Evolutionary conservation across 768 basidiomycete species (phyloP).

Genomic region (Candolleomyces aberdarensis): DNA sequence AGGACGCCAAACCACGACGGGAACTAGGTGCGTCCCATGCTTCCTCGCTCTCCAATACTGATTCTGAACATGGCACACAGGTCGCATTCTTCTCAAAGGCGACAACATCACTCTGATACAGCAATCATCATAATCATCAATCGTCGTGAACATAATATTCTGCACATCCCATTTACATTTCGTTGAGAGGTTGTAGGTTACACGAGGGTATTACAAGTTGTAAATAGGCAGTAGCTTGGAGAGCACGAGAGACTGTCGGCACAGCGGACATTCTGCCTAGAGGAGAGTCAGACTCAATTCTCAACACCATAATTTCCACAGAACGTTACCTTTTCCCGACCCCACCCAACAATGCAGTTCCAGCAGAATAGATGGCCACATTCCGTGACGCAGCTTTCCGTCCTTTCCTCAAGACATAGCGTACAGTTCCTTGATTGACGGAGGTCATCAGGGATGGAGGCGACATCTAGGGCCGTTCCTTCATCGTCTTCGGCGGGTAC

Average conservation of each 20-base stretch:
- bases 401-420: slow-evolving; percentile 82
- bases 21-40: slow-evolving; percentile 64
- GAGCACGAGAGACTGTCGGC: slow-evolving; percentile 72
- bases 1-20: slow-evolving; percentile 81
- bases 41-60: slow-evolving; percentile 1
- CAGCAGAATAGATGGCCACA: slow-evolving; percentile 91
- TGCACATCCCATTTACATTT: not conserved
- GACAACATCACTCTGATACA: slow-evolving; percentile 99
- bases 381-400: slow-evolving; percentile 78
- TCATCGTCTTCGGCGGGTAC: slow-evolving; percentile 69
- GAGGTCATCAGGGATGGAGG: slow-evolving; percentile 46
- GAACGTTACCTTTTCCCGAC: slow-evolving; percentile 68
- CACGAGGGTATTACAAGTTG: slow-evolving; percentile 56
- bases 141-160: too few relatives aligned
- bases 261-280: slow-evolving; percentile 84
- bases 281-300: slow-evolving; percentile 1
- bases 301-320: slow-evolving; percentile 6
- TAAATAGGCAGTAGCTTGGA: slow-evolving; percentile 75
- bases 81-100: slow-evolving; percentile 93
- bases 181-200: slow-evolving; percentile 9
- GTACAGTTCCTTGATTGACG: slow-evolving; percentile 72
- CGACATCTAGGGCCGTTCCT: slow-evolving; percentile 61
- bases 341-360: slow-evolving; percentile 88
- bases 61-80: slow-evolving; percentile 37
- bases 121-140: slow-evolving; percentile 33